A percentile compares a stretch with the other conserved stretches of the same genome.
Evolutionary conservation across 208 protist genomes (phyloP).

Genomic region (Trypanosoma congolense): DNA sequence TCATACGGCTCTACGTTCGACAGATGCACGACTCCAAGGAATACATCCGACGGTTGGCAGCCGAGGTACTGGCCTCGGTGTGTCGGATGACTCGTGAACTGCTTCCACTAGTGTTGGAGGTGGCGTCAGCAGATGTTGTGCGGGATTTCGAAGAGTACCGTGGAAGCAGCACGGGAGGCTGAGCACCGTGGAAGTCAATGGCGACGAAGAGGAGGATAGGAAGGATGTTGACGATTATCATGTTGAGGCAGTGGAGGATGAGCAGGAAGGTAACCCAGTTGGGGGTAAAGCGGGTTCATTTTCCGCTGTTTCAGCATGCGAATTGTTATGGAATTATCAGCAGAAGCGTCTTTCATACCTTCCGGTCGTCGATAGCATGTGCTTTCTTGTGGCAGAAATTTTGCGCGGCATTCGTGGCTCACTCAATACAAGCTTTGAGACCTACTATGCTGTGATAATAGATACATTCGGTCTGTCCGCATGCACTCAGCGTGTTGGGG

Average conservation of each 20-base stretch:
- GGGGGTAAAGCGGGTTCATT: slow-evolving; percentile 9
- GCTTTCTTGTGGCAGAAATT: slow-evolving; percentile 61
- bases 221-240: slow-evolving; percentile 1
- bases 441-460: slow-evolving; percentile 48
- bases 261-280: slow-evolving; percentile 11
- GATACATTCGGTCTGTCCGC: slow-evolving; percentile 27
- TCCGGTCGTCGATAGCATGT: slow-evolving; percentile 64
- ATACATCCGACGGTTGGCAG: slow-evolving; percentile 79
- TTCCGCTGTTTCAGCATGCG: background rate
- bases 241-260: slow-evolving; percentile 13
- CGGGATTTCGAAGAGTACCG: slow-evolving; percentile 35
- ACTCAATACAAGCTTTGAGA: slow-evolving; percentile 76
- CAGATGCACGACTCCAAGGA: slow-evolving; percentile 77
- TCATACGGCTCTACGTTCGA: slow-evolving; percentile 59
- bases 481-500: slow-evolving; percentile 1
- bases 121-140: slow-evolving; percentile 41
- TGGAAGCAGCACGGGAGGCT: background rate
- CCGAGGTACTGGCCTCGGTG: slow-evolving; percentile 73
- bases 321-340: slow-evolving; percentile 34
- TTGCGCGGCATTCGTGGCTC: slow-evolving; percentile 79
- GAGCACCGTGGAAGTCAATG: background rate
- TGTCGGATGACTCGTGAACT: slow-evolving; percentile 49
- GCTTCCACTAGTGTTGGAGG: slow-evolving; percentile 54
- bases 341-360: slow-evolving; percentile 35
- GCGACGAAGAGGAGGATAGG: slow-evolving; percentile 9